Conservation (phyloP, 148 eudicot species). For the Camellia japonica region DNA sequence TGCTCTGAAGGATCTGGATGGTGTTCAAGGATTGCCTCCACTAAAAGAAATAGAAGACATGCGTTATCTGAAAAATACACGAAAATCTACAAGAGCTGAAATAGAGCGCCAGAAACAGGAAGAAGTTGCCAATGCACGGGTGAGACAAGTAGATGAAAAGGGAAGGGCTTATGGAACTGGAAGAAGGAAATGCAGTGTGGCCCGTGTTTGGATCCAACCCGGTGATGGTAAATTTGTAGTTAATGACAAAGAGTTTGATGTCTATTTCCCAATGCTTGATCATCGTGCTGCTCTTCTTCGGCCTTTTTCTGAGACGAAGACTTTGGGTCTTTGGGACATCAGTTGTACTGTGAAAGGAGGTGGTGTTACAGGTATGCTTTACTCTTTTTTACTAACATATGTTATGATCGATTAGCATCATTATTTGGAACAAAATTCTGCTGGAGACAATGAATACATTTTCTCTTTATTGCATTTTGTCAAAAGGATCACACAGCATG, state of each 20-base stretch:
- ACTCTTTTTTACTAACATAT: neutral
- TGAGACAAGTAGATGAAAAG: slow-evolving; percentile 69
- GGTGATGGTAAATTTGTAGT: slow-evolving; percentile 77
- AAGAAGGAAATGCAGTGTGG: slow-evolving; percentile 86
- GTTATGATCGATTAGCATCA: neutral
- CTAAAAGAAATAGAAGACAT: slow-evolving; percentile 69
- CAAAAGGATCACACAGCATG: neutral
- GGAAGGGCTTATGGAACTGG: slow-evolving; percentile 99
- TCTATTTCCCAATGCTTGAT: slow-evolving; percentile 94
- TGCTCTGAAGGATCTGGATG: slow-evolving; percentile 76
- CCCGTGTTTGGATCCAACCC: slow-evolving; percentile 93
- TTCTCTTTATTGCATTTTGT: neutral
- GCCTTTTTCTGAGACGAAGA: slow-evolving; percentile 83
- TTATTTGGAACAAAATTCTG: neutral
- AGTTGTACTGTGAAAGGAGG: slow-evolving; percentile 97
- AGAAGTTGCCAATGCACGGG: slow-evolving; percentile 76
- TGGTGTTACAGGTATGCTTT: slow-evolving; percentile 68
- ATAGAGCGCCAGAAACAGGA: slow-evolving; percentile 86
- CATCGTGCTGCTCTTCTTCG: slow-evolving; percentile 97
- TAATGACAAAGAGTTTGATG: slow-evolving; percentile 87
- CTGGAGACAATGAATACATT: neutral
- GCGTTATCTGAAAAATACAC: slow-evolving; percentile 62
- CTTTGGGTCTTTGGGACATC: slow-evolving; percentile 86
- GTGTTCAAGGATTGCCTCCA: slow-evolving; percentile 80
- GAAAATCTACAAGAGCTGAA: slow-evolving; percentile 63